These are phyloP conservation scores for Beauveria caledonica DNA, from an alignment of 2,329 filamentous ascomycete genomes.

Conservation along the genomic window DNA sequence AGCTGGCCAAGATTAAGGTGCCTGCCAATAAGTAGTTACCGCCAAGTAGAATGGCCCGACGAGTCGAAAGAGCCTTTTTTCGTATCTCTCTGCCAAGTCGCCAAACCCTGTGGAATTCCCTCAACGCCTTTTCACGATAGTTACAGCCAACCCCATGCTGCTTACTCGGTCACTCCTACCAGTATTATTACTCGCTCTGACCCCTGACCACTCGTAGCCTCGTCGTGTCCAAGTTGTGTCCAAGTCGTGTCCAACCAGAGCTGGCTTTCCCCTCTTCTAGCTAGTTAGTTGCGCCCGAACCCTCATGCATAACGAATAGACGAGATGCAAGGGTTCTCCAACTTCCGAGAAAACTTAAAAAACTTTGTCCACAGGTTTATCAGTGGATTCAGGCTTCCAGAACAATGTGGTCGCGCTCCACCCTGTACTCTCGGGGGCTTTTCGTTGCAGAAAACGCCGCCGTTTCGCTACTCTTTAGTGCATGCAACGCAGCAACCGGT, in stretches of 20 bases:
- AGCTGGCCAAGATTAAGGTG: not conserved
- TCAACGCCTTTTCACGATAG: not conserved
- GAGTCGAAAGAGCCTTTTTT: not conserved
- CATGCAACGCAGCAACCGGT: not conserved
- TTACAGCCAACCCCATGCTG: not conserved
- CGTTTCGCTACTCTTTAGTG: too few relatives aligned
- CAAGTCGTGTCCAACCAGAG: too few relatives aligned
- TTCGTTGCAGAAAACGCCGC: not conserved
- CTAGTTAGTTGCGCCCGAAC: too few relatives aligned
- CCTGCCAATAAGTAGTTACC: not conserved
- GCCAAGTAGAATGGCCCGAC: not conserved
- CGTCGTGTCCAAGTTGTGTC: too few relatives aligned
- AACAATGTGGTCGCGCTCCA: not conserved
- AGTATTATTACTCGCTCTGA: too few relatives aligned
- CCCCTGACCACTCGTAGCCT: too few relatives aligned
- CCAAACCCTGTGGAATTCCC: too few relatives aligned
- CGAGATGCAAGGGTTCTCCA: not conserved
- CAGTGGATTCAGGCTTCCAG: constrained; percentile 4
- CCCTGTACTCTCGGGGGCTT: not conserved
- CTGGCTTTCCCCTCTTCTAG: too few relatives aligned
- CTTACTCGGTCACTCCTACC: not conserved
- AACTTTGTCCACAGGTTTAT: constrained; percentile 3
- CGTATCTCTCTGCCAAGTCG: too few relatives aligned
- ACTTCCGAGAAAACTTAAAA: not conserved
- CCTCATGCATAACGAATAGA: not conserved